Evolutionary conservation across 83 land plant genomes (phyloP), one percentile per base, ranked within the genome.

Genomic region (Diphasiastrum complanatum): DNA sequence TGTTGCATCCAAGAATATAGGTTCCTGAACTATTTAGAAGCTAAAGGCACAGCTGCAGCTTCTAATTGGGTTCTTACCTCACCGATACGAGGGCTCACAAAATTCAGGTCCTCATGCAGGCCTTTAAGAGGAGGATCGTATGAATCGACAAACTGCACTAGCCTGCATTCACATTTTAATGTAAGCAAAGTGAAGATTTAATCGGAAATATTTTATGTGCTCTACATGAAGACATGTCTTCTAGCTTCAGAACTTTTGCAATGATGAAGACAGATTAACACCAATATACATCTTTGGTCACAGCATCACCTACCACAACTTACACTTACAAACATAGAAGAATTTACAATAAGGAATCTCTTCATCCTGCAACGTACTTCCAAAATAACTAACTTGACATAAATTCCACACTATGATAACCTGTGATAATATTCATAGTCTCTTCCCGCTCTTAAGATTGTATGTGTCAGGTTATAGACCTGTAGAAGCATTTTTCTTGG

Each of bases 61-160:
- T n/a, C n/a, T n/a, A n/a, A n/a, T n/a, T n/a, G n/a, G n/a, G n/a
- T n/a, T n/a, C 48, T 66, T 40, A 95, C 99, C 85, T 95, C 99
- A 75, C 97, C 99, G 66, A 95, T 86, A 30, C 97, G 86, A 54
- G 97, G 95, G 49, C 99, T 95, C 69, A 95, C 97, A 71, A 95
- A 89, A 66, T 87, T 90, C 5, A 95, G 74, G 55, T 95, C 99
- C 40, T 95, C 99, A 4, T 95, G 99, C 60, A 95, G 61, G 10
- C 99, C 99, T 77, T 95, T 95, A 29, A 90, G 40, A 62, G 97
- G 95, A 47, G 97, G 97, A 64, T 95, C 99, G 79, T 89, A 95
- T 38, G 95, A 83, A 64, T 90, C 99, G 47, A 95, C 76, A 65
- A 82, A 95, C 66, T 90, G 95, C 63, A 95, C 93, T 75, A 95